Conservation (phyloP, 129 eudicot genomes). For the Artemisia argyi region DNA sequence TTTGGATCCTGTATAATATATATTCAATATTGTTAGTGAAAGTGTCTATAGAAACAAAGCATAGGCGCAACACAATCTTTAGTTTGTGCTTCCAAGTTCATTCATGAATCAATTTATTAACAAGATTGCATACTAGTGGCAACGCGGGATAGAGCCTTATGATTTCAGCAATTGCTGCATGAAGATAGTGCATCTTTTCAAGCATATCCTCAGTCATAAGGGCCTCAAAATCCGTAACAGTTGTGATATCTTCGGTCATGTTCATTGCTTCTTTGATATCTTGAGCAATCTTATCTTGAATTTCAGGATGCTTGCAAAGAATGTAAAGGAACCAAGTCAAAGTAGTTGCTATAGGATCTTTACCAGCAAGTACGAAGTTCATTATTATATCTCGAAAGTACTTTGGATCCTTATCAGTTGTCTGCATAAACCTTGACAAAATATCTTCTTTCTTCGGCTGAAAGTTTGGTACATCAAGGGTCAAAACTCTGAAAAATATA, state of each 20-base stretch:
- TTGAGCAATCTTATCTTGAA: constrained; percentile 52
- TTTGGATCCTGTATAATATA: constrained; percentile 47
- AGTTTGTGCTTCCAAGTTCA: not conserved
- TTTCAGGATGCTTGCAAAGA: constrained; percentile 60
- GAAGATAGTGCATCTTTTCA: constrained; percentile 71
- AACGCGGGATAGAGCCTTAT: constrained; percentile 73
- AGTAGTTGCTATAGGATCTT: constrained; percentile 61
- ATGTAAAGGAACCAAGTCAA: constrained; percentile 64
- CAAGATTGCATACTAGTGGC: constrained; percentile 47
- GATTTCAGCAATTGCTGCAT: constrained; percentile 69
- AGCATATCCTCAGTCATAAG: constrained; percentile 48
- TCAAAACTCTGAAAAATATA: no score
- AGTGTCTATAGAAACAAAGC: not conserved
- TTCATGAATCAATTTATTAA: not conserved
- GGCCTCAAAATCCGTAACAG: constrained; percentile 37
- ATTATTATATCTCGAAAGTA: constrained; percentile 58
- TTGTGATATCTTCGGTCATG: constrained; percentile 9
- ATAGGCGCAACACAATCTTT: not conserved
- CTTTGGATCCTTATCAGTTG: constrained; percentile 34
- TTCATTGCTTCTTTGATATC: constrained; percentile 45
- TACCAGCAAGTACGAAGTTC: constrained; percentile 65
- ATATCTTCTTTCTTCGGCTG: constrained; percentile 57
- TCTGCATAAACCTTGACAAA: constrained; percentile 55
- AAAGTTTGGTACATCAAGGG: constrained; percentile 4
- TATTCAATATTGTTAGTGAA: not conserved